These are phyloP conservation scores for Pichia manshurica DNA, from an alignment of 805 yeast species.

Conservation along the genomic window DNA sequence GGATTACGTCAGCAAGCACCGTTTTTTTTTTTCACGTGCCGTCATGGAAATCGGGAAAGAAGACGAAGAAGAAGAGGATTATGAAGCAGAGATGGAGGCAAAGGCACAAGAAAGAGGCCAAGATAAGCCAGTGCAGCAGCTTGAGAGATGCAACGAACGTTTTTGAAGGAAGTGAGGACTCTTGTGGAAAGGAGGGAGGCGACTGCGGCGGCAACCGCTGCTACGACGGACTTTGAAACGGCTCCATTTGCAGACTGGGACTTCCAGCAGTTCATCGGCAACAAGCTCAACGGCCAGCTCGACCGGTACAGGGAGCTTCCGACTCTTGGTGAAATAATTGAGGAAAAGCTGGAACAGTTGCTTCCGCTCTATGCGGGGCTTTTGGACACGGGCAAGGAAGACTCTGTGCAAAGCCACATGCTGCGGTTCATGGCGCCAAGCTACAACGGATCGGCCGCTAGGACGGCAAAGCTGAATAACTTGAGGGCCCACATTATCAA, in stretches of 20 bases:
- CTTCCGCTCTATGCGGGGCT: not conserved
- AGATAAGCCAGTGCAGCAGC: not conserved
- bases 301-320: not conserved
- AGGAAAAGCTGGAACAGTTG: not conserved
- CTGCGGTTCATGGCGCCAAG: not conserved
- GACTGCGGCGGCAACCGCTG: too few species aligned
- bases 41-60: too few species aligned
- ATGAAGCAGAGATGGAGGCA: not conserved
- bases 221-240: too few species aligned
- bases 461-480: not conserved
- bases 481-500: conserved; percentile 8
- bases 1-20: too few species aligned
- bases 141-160: not conserved
- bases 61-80: not conserved
- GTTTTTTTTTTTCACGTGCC: too few species aligned
- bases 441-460: not conserved
- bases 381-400: not conserved
- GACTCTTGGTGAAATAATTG: not conserved
- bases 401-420: not conserved
- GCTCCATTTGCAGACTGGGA: conserved; percentile 1
- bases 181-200: not conserved
- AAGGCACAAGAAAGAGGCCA: not conserved
- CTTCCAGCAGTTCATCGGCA: not conserved
- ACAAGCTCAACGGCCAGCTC: not conserved
- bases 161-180: not conserved